Evolutionary conservation across 2,329 filamentous ascomycete genomes (phyloP).

Genomic region (Penicillium sclerotigenum): DNA sequence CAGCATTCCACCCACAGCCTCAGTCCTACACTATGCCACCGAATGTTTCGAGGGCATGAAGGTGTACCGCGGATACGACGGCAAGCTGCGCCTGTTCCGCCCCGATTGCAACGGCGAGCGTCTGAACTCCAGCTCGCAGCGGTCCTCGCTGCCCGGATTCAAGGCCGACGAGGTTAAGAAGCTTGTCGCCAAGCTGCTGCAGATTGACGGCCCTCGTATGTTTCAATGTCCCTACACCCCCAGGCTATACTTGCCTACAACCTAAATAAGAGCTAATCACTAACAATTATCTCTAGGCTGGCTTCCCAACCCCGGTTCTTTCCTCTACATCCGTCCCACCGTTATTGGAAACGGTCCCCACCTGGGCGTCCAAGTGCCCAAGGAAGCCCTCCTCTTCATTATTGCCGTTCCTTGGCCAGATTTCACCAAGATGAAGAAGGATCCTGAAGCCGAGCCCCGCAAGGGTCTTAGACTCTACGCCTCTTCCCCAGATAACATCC

Average conservation of each 20-base stretch:
- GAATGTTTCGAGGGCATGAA: conserved; percentile 90
- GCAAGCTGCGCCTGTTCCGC: conserved; percentile 73
- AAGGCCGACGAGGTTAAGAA: conserved; percentile 68
- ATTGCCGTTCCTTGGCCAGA: conserved; percentile 54
- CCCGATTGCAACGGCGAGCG: conserved; percentile 68
- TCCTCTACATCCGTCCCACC: conserved; percentile 81
- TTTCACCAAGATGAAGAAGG: conserved; percentile 26
- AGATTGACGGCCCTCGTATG: conserved; percentile 53
- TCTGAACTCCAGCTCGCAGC: conserved; percentile 53
- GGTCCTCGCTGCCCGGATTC: conserved; percentile 74
- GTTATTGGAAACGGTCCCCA: conserved; percentile 79
- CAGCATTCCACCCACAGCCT: conserved; percentile 74
- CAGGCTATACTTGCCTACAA: background rate
- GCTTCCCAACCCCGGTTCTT: conserved; percentile 69
- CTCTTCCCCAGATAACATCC: conserved; percentile 74
- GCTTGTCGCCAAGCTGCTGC: conserved; percentile 70
- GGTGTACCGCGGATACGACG: conserved; percentile 65
- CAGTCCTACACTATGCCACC: conserved; percentile 81
- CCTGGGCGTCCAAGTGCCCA: conserved; percentile 75
- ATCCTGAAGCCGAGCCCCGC: conserved; percentile 15
- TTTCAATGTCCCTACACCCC: conserved; percentile 40
- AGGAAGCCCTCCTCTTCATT: conserved; percentile 84
- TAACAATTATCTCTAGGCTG: conserved; percentile 54
- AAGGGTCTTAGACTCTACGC: conserved; percentile 67
- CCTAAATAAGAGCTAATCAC: background rate